Conservation (phyloP, 1,284 basidiomycete species). For the Tilletia walkeri region DNA sequence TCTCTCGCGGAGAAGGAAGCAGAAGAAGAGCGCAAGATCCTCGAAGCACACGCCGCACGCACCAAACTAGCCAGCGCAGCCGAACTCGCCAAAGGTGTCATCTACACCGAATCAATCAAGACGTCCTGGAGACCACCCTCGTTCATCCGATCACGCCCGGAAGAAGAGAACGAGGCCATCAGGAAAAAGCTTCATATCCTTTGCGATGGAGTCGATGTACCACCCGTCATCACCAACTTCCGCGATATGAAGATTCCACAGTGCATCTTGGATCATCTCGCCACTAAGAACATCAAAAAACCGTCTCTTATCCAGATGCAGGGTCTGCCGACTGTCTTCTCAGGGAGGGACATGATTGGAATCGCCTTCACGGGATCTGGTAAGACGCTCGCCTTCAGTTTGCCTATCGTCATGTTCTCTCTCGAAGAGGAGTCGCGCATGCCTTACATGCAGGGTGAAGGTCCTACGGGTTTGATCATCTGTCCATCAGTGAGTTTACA, state of each 20-base stretch:
- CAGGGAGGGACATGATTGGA: slow-evolving; percentile 59
- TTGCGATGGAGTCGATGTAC: slow-evolving; percentile 85
- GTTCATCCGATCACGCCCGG: slow-evolving; percentile 72
- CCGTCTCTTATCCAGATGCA: slow-evolving; percentile 97
- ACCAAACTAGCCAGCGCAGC: slow-evolving; percentile 86
- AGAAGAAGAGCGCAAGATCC: slow-evolving; percentile 83
- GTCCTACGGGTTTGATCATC: slow-evolving; percentile 88
- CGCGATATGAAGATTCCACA: slow-evolving; percentile 96
- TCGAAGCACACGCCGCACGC: slow-evolving; percentile 84
- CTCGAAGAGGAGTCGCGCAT: slow-evolving; percentile 80
- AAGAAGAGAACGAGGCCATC: slow-evolving; percentile 70
- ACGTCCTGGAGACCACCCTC: slow-evolving; percentile 86
- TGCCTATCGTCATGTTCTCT: slow-evolving; percentile 67
- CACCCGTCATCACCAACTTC: slow-evolving; percentile 89
- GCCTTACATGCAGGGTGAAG: slow-evolving; percentile 86
- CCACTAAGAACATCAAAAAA: slow-evolving; percentile 70
- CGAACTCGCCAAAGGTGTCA: slow-evolving; percentile 88
- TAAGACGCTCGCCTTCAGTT: slow-evolving; percentile 58
- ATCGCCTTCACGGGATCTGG: slow-evolving; percentile 60
- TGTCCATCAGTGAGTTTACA: slow-evolving; percentile 60
- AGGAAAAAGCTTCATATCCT: slow-evolving; percentile 90
- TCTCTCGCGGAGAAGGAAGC: slow-evolving; percentile 75
- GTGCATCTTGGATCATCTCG: slow-evolving; percentile 76
- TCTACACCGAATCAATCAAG: slow-evolving; percentile 80
- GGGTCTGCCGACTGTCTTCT: slow-evolving; percentile 81